phyloP scores from a whole-genome alignment of 306 rosid species.

The Cicer chorassanicum region DNA sequence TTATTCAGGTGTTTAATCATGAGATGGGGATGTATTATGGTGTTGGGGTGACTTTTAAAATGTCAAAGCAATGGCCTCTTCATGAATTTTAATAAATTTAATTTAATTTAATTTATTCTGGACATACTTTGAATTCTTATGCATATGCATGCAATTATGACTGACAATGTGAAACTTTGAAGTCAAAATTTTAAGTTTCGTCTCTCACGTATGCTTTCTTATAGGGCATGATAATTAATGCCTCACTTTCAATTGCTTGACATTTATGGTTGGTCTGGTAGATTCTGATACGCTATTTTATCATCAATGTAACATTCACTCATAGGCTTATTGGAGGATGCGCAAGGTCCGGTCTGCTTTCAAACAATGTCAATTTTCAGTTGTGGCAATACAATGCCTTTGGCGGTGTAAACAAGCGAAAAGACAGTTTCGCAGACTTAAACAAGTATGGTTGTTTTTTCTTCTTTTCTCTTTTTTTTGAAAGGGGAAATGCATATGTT shows the following conservation, averaged over 20 bases:
- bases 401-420: conserved; percentile 91
- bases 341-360: conserved; percentile 72
- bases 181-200: neutral
- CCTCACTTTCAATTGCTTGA: conserved; percentile 26
- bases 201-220: neutral
- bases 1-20: conserved; percentile 71
- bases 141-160: conserved; percentile 5
- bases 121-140: conserved; percentile 17
- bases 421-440: conserved; percentile 78
- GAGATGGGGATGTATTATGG: neutral
- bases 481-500: conserved; percentile 17
- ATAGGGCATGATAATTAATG: conserved; percentile 19
- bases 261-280: conserved; percentile 19
- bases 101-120: conserved; percentile 18
- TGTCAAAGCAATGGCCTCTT: neutral
- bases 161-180: conserved; percentile 28
- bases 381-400: conserved; percentile 81
- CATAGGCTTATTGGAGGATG: conserved; percentile 89
- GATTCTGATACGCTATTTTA: conserved; percentile 31
- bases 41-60: conserved; percentile 33
- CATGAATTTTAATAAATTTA: neutral
- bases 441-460: conserved; percentile 57
- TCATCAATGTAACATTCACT: conserved; percentile 36
- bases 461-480: neutral
- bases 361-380: conserved; percentile 57